Percentiles rank a stretch among this genome's conserved stretches.
These are phyloP conservation scores for Zymoseptoria tritici DNA, from an alignment of 2,329 filamentous ascomycete species.

Conservation along the genomic window DNA sequence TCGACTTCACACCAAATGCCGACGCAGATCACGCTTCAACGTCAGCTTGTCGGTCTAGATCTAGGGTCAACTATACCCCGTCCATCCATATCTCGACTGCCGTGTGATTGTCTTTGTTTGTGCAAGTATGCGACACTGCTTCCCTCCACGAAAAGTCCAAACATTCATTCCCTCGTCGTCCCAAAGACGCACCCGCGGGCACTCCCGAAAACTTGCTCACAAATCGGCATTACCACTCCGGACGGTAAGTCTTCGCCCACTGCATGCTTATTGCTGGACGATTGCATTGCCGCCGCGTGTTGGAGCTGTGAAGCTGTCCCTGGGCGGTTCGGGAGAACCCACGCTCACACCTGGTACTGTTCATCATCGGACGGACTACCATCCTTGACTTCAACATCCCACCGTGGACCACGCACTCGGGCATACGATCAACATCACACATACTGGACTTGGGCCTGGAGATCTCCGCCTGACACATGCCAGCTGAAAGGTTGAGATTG, in stretches of 20 bases:
- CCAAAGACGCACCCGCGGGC: not conserved
- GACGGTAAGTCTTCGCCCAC: slow-evolving; percentile 15
- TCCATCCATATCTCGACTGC: not conserved
- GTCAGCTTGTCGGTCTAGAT: not conserved
- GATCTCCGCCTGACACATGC: not conserved
- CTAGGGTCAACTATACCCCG: not conserved
- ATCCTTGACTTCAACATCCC: not conserved
- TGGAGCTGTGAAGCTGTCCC: slow-evolving; percentile 2
- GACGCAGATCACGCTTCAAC: not conserved
- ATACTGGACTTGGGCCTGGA: not conserved
- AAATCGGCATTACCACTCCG: slow-evolving; percentile 1
- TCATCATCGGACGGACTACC: not conserved
- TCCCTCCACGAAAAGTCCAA: not conserved
- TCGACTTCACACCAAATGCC: not conserved
- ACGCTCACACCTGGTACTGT: not conserved
- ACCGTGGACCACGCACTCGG: not conserved
- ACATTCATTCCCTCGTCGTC: not conserved
- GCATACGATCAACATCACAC: not conserved
- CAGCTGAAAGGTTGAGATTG: not conserved
- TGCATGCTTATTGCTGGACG: slow-evolving; percentile 10
- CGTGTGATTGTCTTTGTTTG: not conserved
- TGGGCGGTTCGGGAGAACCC: not conserved
- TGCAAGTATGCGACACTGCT: not conserved
- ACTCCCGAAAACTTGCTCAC: slow-evolving; percentile 21
- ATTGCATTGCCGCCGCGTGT: slow-evolving; percentile 10